These are phyloP conservation scores for Auricularia auricula-judae DNA, from an alignment of 768 basidiomycete species.

Conservation along the genomic window DNA sequence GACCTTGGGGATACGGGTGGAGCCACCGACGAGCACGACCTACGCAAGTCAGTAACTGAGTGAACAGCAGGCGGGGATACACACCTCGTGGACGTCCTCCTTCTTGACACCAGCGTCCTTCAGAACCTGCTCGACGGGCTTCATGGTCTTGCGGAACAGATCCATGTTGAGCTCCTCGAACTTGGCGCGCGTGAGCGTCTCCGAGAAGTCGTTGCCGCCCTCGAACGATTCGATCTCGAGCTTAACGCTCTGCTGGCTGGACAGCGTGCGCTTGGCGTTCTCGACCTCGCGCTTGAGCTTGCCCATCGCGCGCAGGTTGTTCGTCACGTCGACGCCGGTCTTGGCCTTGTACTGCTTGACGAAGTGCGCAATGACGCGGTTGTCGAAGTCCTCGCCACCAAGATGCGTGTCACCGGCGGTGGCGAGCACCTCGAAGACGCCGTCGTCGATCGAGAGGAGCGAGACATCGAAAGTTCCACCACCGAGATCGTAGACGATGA, in stretches of 20 bases:
- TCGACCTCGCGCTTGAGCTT: conserved; percentile 91
- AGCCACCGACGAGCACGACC: conserved; percentile 91
- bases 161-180: conserved; percentile 99
- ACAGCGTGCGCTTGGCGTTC: conserved; percentile 78
- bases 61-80: conserved; percentile 8
- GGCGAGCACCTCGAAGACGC: conserved; percentile 82
- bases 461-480: conserved; percentile 99
- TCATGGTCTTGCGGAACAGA: conserved; percentile 98
- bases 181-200: conserved; percentile 94
- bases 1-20: conserved; percentile 99
- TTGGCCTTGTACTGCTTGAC: conserved; percentile 88
- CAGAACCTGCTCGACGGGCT: conserved; percentile 96
- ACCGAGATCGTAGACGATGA: conserved; percentile 97
- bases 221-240: conserved; percentile 96
- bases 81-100: conserved; percentile 85
- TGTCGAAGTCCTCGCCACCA: conserved; percentile 94
- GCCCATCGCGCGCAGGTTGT: conserved; percentile 74
- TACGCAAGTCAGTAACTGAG: conserved; percentile 13
- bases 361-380: conserved; percentile 84
- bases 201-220: conserved; percentile 92
- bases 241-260: conserved; percentile 78
- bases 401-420: conserved; percentile 93
- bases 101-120: conserved; percentile 98
- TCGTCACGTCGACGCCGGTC: conserved; percentile 72
- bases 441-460: conserved; percentile 87